Percentiles rank a stretch among this genome's conserved stretches.
These are phyloP conservation scores for Ogataea salicorniae DNA, from an alignment of 805 yeast species.

Conservation along the genomic window DNA sequence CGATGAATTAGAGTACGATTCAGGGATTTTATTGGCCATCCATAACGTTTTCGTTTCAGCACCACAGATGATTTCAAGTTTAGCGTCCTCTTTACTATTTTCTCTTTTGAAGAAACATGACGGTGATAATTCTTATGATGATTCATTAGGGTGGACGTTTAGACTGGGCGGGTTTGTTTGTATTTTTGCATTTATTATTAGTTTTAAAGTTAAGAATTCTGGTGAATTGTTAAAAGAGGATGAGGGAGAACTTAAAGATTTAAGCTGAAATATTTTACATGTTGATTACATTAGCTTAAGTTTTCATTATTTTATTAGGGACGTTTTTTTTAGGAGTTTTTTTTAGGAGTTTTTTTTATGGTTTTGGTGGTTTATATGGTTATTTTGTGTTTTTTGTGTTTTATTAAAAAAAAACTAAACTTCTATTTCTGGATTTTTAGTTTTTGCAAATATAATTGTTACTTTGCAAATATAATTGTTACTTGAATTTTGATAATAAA, in stretches of 20 bases:
- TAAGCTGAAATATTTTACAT: neutral
- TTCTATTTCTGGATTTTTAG: no score
- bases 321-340: no score
- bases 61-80: constrained; percentile 51
- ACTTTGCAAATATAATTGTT: no score
- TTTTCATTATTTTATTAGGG: neutral
- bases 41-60: constrained; percentile 55
- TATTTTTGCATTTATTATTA: constrained; percentile 39
- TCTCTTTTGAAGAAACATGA: constrained; percentile 29
- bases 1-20: constrained; percentile 44
- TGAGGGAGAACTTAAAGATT: constrained; percentile 8
- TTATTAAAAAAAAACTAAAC: no score
- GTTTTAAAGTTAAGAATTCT: constrained; percentile 39
- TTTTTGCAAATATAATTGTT: no score
- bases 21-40: constrained; percentile 52
- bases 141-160: constrained; percentile 52
- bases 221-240: constrained; percentile 34
- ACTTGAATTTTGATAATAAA: no score
- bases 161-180: constrained; percentile 50
- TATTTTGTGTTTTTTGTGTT: neutral
- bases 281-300: neutral
- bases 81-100: constrained; percentile 44
- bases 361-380: neutral
- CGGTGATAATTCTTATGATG: constrained; percentile 29
- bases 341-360: neutral